Conservation (phyloP, 495 filamentous ascomycete species). For the Podospora pseudocomata region DNA sequence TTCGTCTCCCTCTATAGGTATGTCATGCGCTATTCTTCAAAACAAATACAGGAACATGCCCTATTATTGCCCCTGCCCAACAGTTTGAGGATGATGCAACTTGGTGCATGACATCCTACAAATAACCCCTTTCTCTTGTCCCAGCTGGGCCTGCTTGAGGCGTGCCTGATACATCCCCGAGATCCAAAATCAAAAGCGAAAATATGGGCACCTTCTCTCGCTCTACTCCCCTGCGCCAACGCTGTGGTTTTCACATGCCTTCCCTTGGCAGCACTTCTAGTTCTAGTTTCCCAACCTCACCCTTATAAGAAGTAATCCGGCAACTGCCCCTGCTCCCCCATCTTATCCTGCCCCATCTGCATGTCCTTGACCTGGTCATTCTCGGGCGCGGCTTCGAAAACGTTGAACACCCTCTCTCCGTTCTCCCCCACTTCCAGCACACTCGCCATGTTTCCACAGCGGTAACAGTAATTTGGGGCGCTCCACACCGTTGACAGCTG, state of each 20-base stretch:
- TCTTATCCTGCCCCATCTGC: constrained; percentile 52
- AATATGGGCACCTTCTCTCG: not conserved
- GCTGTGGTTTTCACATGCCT: not conserved
- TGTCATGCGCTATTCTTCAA: not conserved
- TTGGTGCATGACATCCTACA: too few species aligned
- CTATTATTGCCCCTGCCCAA: not conserved
- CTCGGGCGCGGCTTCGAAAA: constrained; percentile 94
- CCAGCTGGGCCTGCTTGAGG: too few species aligned
- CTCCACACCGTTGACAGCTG: constrained; percentile 94
- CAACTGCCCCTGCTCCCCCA: constrained; percentile 46
- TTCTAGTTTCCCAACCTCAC: not conserved
- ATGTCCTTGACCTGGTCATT: constrained; percentile 88
- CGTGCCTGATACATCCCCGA: not conserved
- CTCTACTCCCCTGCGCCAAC: not conserved
- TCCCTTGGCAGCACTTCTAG: too few species aligned
- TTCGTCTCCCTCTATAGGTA: not conserved
- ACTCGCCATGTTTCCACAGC: constrained; percentile 95
- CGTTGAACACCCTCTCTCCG: constrained; percentile 91
- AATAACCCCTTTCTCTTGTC: too few species aligned
- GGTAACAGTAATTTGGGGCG: constrained; percentile 94
- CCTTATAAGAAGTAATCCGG: constrained; percentile 54
- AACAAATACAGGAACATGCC: not conserved
- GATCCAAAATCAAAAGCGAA: not conserved
- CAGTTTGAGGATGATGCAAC: too few species aligned
- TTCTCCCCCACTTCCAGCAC: constrained; percentile 92